Evolutionary conservation across 768 basidiomycete genomes (phyloP).

Genomic region (Suillus placidus): DNA sequence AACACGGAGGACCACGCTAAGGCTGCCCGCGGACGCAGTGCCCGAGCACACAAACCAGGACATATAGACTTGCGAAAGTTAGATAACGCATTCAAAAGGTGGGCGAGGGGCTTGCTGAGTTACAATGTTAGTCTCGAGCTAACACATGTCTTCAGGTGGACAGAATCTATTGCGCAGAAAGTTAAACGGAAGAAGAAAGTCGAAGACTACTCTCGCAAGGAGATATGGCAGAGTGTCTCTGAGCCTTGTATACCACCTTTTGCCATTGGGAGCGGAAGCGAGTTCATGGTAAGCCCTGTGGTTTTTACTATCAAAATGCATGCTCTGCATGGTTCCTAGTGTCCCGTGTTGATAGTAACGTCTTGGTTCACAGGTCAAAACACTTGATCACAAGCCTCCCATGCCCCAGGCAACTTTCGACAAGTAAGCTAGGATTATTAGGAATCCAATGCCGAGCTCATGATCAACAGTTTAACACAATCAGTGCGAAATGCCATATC

Average conservation of each 20-base stretch:
- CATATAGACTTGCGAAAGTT: slow-evolving; percentile 80
- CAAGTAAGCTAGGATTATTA: slow-evolving; percentile 46
- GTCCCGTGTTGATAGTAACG: slow-evolving; percentile 7
- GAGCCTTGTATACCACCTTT: slow-evolving; percentile 56
- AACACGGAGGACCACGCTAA: slow-evolving; percentile 16
- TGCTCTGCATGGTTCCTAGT: background rate
- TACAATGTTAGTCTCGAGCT: slow-evolving; percentile 4
- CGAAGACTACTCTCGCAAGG: slow-evolving; percentile 62
- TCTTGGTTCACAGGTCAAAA: slow-evolving; percentile 58
- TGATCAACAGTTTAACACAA: slow-evolving; percentile 52
- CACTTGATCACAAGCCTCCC: slow-evolving; percentile 76
- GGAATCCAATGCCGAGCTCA: slow-evolving; percentile 14
- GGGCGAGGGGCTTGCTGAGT: slow-evolving; percentile 14
- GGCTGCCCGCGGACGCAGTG: slow-evolving; percentile 30
- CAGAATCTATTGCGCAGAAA: slow-evolving; percentile 83
- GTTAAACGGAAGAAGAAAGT: slow-evolving; percentile 79
- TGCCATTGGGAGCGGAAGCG: slow-evolving; percentile 31
- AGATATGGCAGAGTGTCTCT: slow-evolving; percentile 82
- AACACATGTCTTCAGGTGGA: slow-evolving; percentile 58
- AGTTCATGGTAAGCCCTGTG: slow-evolving; percentile 20
- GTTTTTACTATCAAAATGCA: background rate
- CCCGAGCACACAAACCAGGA: slow-evolving; percentile 48
- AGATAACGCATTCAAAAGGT: slow-evolving; percentile 85
- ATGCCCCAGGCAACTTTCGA: slow-evolving; percentile 78
- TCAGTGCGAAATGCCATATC: slow-evolving; percentile 69